Base-by-base conservation (phyloP, 108 stramenopile species). In the Aurantiochytrium sp. region DNA sequence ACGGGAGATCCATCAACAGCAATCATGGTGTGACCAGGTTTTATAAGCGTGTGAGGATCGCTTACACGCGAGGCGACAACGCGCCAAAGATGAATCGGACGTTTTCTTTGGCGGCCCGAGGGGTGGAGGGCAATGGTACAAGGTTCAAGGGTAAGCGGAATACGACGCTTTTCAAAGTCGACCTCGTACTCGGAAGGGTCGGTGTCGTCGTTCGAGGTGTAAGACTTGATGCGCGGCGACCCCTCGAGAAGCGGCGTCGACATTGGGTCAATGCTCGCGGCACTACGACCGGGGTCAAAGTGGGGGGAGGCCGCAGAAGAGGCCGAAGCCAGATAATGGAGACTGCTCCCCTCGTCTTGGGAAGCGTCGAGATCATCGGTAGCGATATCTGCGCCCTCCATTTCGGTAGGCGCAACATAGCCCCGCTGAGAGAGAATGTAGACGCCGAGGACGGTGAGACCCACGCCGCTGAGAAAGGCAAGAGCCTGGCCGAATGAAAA, bases 381-480 rank as follows among this genome's bases (percentile, higher is more conserved):
- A 6, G 45, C 44, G 4, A 6, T 3, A 55, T 23, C 23, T 42
- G 28, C 35, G 21, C 35, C 29, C 28, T 72, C 72, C 72, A 29
- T 72, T 29, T 19, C 49, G 6, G n/a, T 4, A 3, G 45, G 51
- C 45, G 76, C 19, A 23, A 53, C 12, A 47, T 45, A 83, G n/a
- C 76, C 87, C 28, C 87, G 87, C 87, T 87, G 87, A 10, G 87
- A 87, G 12, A 87, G 87, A 5, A 55, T 29, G 87, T 87, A 87
- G 0, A 87, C 87, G 44, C 87, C 87, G 18, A 57, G 53, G 14
- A 87, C 53, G 0, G 87, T 57, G 3, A 87, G 6, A 42, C n/a
- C 58, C 25, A 87, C 53, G 25, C 87, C 87, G 25, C 49, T 28
- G 42, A 57, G 87, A 44, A 87, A 87, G 16, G 53, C 53, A 5